Evolutionary conservation across 2,329 filamentous ascomycete genomes (phyloP), one percentile per base, ranked within the genome.

Genomic region (Cladosporium sp.): DNA sequence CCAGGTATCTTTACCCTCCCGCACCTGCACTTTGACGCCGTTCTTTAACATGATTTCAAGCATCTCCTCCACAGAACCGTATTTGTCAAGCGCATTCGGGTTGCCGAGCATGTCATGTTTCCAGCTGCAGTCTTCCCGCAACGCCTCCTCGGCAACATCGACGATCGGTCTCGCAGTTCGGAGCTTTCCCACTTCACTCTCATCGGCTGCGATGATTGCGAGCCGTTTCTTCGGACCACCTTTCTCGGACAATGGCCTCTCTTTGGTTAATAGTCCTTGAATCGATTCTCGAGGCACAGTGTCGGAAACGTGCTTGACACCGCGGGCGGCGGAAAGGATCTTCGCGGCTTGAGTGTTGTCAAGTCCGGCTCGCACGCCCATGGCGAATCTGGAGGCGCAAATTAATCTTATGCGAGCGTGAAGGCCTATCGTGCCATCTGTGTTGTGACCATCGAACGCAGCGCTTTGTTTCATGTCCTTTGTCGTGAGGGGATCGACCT

Each of bases 371-470:
- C 13, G 13, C 1, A 63, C 55, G 20, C 66, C 65, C 20, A 65
- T 49, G 13, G 57, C 66, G 48, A 69, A 68, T 47, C 65, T 68
- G 9, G 61, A 63, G 15, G 61, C 65, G 56, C 55, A 65, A 6
- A 59, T 51, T 13, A 28, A 37, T 60, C 63, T 66, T 6, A 66
- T 6, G n/a, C 56, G 48, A 3, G 44, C 42, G 17, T 34, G 37
- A 20, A 15, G 28, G 28, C 17, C 54, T 6, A 19, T 9, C 4
- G 34, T 32, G 19, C 15, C 13, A 13, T 50, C 34, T 54, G 34
- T 37, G 45, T 40, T 13, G 25, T 17, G 22, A 53, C 36, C 12
- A 5, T 32, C 17, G 19, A 32, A 32, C 0, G 45, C 10, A 44
- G 67, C 28, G 45, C 60, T 65, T 3, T 32, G 15, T 4, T 51